These are phyloP conservation scores for Penicillium crustosum DNA, from an alignment of 2,329 filamentous ascomycete genomes.

Conservation along the genomic window DNA sequence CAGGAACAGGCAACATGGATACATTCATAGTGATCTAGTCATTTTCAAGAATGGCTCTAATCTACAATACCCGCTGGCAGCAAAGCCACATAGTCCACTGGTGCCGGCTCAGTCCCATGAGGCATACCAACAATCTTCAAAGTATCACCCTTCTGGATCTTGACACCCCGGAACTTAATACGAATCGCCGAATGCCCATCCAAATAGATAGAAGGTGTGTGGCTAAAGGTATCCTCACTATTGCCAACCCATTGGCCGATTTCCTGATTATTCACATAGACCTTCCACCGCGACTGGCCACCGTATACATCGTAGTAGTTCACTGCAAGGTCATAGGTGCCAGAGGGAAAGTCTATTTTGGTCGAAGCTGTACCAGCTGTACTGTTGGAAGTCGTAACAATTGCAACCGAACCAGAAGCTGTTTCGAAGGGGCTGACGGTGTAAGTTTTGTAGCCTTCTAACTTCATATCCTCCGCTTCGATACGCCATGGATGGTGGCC, in stretches of 20 bases:
- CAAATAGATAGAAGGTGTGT: conserved; percentile 58
- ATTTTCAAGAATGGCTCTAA: conserved; percentile 31
- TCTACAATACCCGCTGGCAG: conserved; percentile 60
- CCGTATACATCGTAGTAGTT: conserved; percentile 65
- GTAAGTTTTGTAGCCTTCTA: conserved; percentile 58
- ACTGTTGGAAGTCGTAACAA: conserved; percentile 56
- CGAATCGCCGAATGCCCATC: conserved; percentile 66
- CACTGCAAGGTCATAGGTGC: conserved; percentile 62
- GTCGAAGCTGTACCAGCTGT: conserved; percentile 53
- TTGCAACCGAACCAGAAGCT: conserved; percentile 56
- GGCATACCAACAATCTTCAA: conserved; percentile 59
- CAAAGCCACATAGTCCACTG: conserved; percentile 66
- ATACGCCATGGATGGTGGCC: conserved; percentile 64
- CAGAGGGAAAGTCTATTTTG: conserved; percentile 50
- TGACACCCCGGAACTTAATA: conserved; percentile 57
- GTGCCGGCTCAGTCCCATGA: conserved; percentile 62
- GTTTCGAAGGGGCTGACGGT: conserved; percentile 59
- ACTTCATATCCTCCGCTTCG: conserved; percentile 65
- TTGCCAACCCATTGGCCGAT: conserved; percentile 62
- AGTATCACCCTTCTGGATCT: conserved; percentile 52
- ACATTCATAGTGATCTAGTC: neutral
- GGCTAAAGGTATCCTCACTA: conserved; percentile 59
- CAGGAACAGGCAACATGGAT: neutral
- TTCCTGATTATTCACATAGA: conserved; percentile 54
- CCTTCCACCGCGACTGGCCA: conserved; percentile 57